These are phyloP conservation scores for Alternaria solani DNA, from an alignment of 2,329 filamentous ascomycete genomes.

Conservation along the genomic window DNA sequence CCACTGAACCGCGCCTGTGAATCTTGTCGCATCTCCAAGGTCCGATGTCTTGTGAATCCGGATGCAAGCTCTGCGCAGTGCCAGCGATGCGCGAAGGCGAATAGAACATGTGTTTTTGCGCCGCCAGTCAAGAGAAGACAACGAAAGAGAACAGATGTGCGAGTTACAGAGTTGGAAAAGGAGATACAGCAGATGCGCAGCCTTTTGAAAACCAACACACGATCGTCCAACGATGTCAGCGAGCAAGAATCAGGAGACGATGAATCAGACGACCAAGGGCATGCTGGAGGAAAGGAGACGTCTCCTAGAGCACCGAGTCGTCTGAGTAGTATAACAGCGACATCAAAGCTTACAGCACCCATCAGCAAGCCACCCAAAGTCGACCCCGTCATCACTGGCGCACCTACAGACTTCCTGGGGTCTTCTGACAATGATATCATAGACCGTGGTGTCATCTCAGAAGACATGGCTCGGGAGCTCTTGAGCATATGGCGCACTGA, in stretches of 20 bases:
- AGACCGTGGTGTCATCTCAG: constrained; percentile 43
- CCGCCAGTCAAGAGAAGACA: constrained; percentile 48
- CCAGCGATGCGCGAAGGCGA: constrained; percentile 48
- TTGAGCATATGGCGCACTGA: constrained; percentile 44
- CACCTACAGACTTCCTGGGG: constrained; percentile 32
- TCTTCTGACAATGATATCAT: constrained; percentile 44
- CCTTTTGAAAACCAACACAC: constrained; percentile 36
- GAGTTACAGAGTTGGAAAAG: constrained; percentile 48
- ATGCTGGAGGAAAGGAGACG: constrained; percentile 23
- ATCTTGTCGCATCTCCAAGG: constrained; percentile 47
- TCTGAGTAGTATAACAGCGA: constrained; percentile 15
- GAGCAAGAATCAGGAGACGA: constrained; percentile 43
- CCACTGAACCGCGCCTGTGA: constrained; percentile 49
- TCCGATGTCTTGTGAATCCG: constrained; percentile 43
- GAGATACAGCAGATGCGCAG: constrained; percentile 48
- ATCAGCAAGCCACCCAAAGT: constrained; percentile 11
- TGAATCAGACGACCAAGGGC: constrained; percentile 29
- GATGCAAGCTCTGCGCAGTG: constrained; percentile 39
- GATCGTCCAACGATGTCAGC: constrained; percentile 34
- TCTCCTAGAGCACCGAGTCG: constrained; percentile 25
- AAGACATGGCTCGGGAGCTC: constrained; percentile 39
- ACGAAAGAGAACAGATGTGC: constrained; percentile 48
- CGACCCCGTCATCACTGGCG: constrained; percentile 11
- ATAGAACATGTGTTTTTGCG: constrained; percentile 44
- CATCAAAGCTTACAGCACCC: constrained; percentile 10